These are phyloP conservation scores for Cantharellus cinnabarinus DNA, from an alignment of 768 basidiomycete genomes.

Conservation along the genomic window DNA sequence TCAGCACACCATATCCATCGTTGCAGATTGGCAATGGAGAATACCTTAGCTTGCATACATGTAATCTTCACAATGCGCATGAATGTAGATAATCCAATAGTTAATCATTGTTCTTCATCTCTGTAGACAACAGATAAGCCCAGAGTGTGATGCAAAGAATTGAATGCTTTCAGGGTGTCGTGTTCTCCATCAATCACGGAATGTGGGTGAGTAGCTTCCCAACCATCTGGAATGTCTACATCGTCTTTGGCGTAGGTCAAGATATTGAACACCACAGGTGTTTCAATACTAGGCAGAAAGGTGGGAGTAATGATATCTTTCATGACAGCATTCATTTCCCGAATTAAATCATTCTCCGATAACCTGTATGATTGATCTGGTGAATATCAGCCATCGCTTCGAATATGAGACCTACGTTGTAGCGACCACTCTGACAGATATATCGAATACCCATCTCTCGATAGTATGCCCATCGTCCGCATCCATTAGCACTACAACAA, in stretches of 20 bases:
- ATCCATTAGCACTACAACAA: background rate
- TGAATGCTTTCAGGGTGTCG: background rate
- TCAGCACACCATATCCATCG: background rate
- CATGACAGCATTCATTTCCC: constrained; percentile 1
- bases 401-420: background rate
- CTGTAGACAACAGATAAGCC: background rate
- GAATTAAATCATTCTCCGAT: background rate
- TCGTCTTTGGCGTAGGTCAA: background rate
- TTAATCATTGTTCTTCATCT: background rate
- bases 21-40: too few relatives aligned
- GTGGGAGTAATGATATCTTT: background rate
- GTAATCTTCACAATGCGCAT: too few relatives aligned
- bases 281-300: background rate
- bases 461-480: background rate
- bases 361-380: background rate
- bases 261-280: background rate
- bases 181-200: background rate
- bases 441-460: constrained; percentile 1
- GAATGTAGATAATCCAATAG: too few relatives aligned
- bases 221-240: background rate
- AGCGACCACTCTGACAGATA: background rate
- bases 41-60: too few relatives aligned
- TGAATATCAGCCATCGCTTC: background rate
- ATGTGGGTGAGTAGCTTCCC: background rate
- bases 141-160: background rate